Conservation (phyloP, 2,329 filamentous ascomycete genomes). For the Aspergillus transmontanensis region DNA sequence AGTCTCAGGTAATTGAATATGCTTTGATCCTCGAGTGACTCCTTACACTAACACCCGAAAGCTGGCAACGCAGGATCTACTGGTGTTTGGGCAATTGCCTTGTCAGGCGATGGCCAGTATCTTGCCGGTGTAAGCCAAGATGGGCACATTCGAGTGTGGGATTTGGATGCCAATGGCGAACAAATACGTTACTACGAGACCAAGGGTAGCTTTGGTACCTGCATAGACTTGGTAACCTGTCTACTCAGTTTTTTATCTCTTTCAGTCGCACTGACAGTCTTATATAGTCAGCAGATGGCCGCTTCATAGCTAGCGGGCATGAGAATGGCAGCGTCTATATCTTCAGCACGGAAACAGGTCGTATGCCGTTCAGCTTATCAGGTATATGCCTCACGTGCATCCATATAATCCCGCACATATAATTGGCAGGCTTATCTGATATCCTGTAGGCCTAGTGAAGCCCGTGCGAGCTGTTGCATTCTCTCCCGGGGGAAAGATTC, state of each 20-base stretch:
- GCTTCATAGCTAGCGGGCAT: slow-evolving; percentile 87
- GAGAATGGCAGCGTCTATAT: slow-evolving; percentile 91
- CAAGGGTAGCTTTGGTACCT: slow-evolving; percentile 87
- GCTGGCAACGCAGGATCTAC: slow-evolving; percentile 58
- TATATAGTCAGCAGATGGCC: slow-evolving; percentile 68
- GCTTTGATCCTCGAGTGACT: not conserved
- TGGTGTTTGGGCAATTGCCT: slow-evolving; percentile 82
- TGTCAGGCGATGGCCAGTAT: slow-evolving; percentile 81
- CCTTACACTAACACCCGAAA: slow-evolving; percentile 11
- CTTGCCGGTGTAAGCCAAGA: slow-evolving; percentile 87
- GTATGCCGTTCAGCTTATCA: slow-evolving; percentile 81
- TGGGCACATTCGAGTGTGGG: slow-evolving; percentile 88
- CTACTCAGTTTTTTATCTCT: slow-evolving; percentile 6
- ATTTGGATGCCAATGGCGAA: slow-evolving; percentile 58
- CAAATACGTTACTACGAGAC: slow-evolving; percentile 87
- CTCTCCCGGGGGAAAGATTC: slow-evolving; percentile 78
- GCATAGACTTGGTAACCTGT: slow-evolving; percentile 70
- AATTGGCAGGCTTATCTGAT: slow-evolving; percentile 20
- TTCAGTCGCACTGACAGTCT: slow-evolving; percentile 16
- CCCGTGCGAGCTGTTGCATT: slow-evolving; percentile 85
- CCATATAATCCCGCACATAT: not conserved
- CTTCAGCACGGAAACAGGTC: slow-evolving; percentile 88
- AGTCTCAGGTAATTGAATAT: slow-evolving; percentile 43
- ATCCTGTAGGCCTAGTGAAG: slow-evolving; percentile 72
- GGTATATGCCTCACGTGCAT: slow-evolving; percentile 52